Base-by-base conservation (phyloP, 495 filamentous ascomycete species). In the Penicillium psychrofluorescens region DNA sequence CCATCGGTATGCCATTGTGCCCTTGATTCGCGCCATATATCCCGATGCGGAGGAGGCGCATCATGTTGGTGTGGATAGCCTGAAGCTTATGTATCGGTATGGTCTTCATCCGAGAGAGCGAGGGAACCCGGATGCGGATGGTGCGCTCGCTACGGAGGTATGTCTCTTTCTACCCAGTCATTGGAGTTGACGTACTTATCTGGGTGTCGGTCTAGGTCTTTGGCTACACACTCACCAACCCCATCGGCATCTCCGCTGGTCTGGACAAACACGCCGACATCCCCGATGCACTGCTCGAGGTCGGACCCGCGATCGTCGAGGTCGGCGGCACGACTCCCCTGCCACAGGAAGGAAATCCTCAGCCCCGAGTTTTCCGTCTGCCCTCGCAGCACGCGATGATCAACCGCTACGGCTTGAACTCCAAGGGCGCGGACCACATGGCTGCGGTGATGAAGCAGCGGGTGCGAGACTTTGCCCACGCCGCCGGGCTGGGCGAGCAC, bases 321-420 rank as follows among this genome's bases (percentile, higher is more conserved):
- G 82, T 98, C 6, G 94, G 92, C 43, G 94, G 91, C 16, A 84
- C 83, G 34, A 96, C 92, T 6, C 88, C 90, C 0, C 62, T 77
- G 4, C 86, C 90, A 0, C 94, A 98, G 57, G 76, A 76, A 7
- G 92, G 92, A 6, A 97, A 97, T 62, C 79, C 83, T 0, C 82
- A 80, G 45, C 90, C 92, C 1, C 78, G 92, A 32, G 88, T 98
- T 9, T 98, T 91, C 64, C 80, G 92, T 8, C 50, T 98, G 0
- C 81, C 85, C 1, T 82, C 77, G 5, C 78, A 95, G 42, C 81
- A 90, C 35, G 88, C 83, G 9, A 72, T 98, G 59, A 86, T 98
- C 64, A 98, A 98, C 61, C 83, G 94, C 7, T 97, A 96, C 62
- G 94, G 92, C 0, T 77, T 97, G 48, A 96, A 96, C 62, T 92